Conservation (phyloP, 345 rosid species). For the Mallotus nudiflorus region DNA sequence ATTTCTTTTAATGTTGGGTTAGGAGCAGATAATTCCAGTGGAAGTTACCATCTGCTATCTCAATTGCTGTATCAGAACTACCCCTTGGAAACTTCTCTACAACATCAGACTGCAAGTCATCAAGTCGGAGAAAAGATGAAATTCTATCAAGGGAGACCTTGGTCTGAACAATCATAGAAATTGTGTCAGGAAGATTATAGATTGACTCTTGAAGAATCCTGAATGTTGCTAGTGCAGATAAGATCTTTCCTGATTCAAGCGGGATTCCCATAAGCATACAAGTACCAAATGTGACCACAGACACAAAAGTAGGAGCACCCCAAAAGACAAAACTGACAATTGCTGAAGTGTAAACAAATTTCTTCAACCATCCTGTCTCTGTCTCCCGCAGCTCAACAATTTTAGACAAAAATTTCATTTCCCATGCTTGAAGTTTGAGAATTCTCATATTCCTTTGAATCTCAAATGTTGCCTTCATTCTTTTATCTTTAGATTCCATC, state of each 20-base stretch:
- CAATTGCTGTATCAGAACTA: conserved; percentile 26
- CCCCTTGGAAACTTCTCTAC: conserved; percentile 27
- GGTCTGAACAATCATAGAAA: conserved; percentile 35
- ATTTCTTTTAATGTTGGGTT: conserved; percentile 26
- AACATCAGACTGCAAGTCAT: conserved; percentile 32
- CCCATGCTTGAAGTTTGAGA: conserved; percentile 46
- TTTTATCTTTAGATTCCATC: conserved; percentile 35
- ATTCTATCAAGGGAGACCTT: conserved; percentile 41
- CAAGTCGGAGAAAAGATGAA: conserved; percentile 30
- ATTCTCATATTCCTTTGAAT: conserved; percentile 35
- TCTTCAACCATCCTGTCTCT: conserved; percentile 37
- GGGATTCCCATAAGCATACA: conserved; percentile 30
- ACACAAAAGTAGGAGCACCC: conserved; percentile 31
- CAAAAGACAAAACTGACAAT: conserved; percentile 20
- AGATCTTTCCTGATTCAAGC: conserved; percentile 35
- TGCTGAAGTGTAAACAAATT: conserved; percentile 24
- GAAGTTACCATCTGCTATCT: conserved; percentile 33
- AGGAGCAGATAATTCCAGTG: conserved; percentile 33
- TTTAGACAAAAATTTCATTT: conserved; percentile 39
- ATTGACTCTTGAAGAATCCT: conserved; percentile 36
- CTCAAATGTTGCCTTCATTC: conserved; percentile 40
- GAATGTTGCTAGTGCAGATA: conserved; percentile 40
- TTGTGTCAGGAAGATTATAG: conserved; percentile 29
- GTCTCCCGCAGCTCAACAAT: conserved; percentile 26
- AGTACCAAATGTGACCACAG: conserved; percentile 35